phyloP scores from a whole-genome alignment of 257 asterid species.

The Solanum chmielewskii region DNA sequence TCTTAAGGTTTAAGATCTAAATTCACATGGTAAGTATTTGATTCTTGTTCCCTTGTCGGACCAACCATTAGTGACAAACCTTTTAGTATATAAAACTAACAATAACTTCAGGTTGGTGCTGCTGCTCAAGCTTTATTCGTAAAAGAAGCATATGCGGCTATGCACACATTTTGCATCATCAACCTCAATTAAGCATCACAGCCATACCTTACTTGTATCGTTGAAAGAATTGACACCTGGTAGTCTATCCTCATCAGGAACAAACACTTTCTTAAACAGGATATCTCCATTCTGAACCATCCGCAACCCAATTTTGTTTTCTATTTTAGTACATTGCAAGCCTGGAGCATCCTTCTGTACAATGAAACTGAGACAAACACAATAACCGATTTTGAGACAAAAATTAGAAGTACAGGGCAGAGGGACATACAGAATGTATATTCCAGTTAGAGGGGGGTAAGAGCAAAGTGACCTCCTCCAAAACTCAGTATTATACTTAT shows the following conservation, averaged over 20 bases:
- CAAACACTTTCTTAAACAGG: slow-evolving; percentile 62
- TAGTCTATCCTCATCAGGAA: slow-evolving; percentile 88
- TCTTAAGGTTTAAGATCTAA: not conserved
- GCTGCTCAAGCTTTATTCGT: not conserved
- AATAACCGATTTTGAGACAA: slow-evolving; percentile 1
- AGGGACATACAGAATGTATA: not conserved
- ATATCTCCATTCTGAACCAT: slow-evolving; percentile 95
- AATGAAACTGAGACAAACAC: slow-evolving; percentile 51
- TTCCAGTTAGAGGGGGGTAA: not conserved
- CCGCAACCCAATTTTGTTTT: slow-evolving; percentile 84
- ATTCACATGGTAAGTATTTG: not conserved
- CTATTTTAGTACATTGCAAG: slow-evolving; percentile 81
- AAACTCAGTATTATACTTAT: slow-evolving; percentile 49
- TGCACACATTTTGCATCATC: not conserved
- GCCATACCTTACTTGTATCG: slow-evolving; percentile 79
- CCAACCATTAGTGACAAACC: not conserved
- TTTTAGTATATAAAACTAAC: not conserved
- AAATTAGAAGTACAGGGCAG: not conserved
- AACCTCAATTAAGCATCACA: not conserved
- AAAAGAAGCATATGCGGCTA: not conserved
- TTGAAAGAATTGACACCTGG: slow-evolving; percentile 84
- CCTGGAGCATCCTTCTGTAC: slow-evolving; percentile 84
- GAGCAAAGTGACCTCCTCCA: not conserved
- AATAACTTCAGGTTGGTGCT: not conserved
- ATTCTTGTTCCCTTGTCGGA: not conserved